Conservation (phyloP, 1,284 basidiomycete genomes). For the Albatrellus sp. region DNA sequence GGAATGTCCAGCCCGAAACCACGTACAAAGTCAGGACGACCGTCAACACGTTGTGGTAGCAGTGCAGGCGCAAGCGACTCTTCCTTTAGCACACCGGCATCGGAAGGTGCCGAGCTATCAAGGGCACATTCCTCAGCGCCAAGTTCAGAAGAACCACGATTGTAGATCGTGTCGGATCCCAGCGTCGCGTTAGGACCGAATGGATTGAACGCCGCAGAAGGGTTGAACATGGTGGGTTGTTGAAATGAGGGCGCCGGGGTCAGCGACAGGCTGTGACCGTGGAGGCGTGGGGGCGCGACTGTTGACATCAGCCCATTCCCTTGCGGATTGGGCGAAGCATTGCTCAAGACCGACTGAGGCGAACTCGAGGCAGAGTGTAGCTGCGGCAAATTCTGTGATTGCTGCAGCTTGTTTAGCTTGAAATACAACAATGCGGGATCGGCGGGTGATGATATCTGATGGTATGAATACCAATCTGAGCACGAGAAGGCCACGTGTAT, state of each 20-base stretch:
- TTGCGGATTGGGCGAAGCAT: conserved; percentile 2
- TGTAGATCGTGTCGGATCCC: conserved; percentile 32
- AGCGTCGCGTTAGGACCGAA: conserved; percentile 44
- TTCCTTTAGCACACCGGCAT: conserved; percentile 32
- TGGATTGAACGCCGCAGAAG: conserved; percentile 38
- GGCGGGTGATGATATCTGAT: conserved; percentile 72
- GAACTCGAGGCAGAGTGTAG: conserved; percentile 46
- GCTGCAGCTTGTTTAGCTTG: conserved; percentile 72
- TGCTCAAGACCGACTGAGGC: conserved; percentile 32
- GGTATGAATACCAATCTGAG: not conserved
- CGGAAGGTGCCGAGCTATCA: conserved; percentile 11
- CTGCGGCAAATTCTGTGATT: conserved; percentile 46
- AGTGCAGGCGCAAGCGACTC: conserved; percentile 33
- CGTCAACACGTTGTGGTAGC: conserved; percentile 32
- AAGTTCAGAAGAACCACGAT: not conserved
- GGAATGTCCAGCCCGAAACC: conserved; percentile 71
- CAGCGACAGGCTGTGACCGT: conserved; percentile 62
- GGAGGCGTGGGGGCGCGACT: conserved; percentile 21
- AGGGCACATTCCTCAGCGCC: not conserved
- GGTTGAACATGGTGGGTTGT: conserved; percentile 22
- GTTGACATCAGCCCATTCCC: conserved; percentile 16
- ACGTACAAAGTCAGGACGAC: conserved; percentile 56
- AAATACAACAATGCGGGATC: conserved; percentile 68
- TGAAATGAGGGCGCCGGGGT: conserved; percentile 32
- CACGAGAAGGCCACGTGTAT: conserved; percentile 11